phyloP scores from a whole-genome alignment of 2,329 filamentous ascomycete genomes.

The Colletotrichum kahawae region DNA sequence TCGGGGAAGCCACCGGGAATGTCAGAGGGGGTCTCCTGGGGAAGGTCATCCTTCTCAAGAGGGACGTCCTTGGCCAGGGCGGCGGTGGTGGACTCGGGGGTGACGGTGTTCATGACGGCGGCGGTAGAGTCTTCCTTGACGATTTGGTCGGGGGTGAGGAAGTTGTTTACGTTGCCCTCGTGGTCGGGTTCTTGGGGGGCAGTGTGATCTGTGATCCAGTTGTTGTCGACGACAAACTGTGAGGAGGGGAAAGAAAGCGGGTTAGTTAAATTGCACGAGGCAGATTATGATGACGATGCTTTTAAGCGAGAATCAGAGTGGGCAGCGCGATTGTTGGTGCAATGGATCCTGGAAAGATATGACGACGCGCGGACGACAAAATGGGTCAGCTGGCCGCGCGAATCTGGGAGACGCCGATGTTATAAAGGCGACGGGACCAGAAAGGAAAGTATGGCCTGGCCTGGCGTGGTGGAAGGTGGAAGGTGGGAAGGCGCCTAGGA shows the following conservation, averaged over 20 bases:
- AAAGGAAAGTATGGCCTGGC: not conserved
- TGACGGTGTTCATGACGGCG: conserved; percentile 68
- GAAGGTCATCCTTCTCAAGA: conserved; percentile 22
- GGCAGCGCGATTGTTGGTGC: conserved; percentile 8
- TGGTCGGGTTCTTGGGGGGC: conserved; percentile 84
- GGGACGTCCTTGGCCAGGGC: conserved; percentile 63
- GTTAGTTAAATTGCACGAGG: conserved; percentile 13
- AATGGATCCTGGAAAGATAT: conserved; percentile 19
- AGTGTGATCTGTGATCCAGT: conserved; percentile 83
- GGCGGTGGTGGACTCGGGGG: conserved; percentile 74
- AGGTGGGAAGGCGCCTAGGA: conserved; percentile 4
- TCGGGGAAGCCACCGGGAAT: conserved; percentile 61
- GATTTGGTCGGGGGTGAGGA: conserved; percentile 79
- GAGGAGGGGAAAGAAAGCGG: conserved; percentile 21
- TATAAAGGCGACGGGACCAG: conserved; percentile 8
- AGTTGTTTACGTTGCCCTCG: conserved; percentile 90
- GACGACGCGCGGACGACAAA: conserved; percentile 15
- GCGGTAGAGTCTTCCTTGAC: conserved; percentile 48
- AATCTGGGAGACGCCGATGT: conserved; percentile 14
- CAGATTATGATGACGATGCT: conserved; percentile 3
- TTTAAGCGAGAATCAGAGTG: conserved; percentile 18
- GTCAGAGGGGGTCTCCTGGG: conserved; percentile 35
- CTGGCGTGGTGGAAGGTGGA: not conserved
- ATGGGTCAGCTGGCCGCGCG: conserved; percentile 11
- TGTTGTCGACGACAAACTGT: conserved; percentile 94